Evolutionary conservation across 306 rosid species (phyloP), one percentile per base, ranked within the genome.

Genomic region (Gynostemma pentaphyllum): DNA sequence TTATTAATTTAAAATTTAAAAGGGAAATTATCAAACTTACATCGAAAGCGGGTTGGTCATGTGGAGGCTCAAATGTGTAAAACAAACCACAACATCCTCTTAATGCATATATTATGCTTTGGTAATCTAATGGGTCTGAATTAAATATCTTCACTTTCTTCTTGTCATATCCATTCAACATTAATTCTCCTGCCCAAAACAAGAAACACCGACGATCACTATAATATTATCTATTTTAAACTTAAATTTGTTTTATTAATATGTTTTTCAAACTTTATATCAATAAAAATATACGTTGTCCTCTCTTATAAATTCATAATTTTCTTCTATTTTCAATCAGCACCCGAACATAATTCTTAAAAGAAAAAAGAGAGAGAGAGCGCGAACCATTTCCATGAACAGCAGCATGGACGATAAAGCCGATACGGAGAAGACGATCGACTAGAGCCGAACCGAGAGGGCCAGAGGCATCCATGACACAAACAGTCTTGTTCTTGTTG

Each of bases 121-220:
- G 97, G 57, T 87, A 91, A 68, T 91, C 97, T 67, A 85, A 85
- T 0, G 95, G 96, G 48, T 91, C 97, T 0, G 85, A 81, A 24
- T 81, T 79, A 72, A 85, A 87, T 65, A 85, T 27, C 81, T 76
- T 85, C n/a, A 90, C 72, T 67, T 74, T 87, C 57, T 69, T 16
- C 3, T 75, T 59, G 24, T 85, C 81, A 37, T 29, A 52, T 46
- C 75, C 88, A 26, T 45, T 67, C 13, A 78, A 70, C 62, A 68
- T 54, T 44, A 66, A 56, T 29, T 78, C 87, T 8, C 77, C 84
- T n/a, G n/a, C n/a, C n/a, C n/a, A n/a, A n/a, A n/a, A n/a, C n/a
- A n/a, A n/a, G n/a, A n/a, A n/a, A n/a, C n/a, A n/a, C n/a, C n/a
- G n/a, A n/a, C n/a, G n/a, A n/a, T n/a, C n/a, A n/a, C n/a, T n/a